Evolutionary conservation across 2,329 filamentous ascomycete species (phyloP), one percentile per base, ranked within the genome.

Genomic region (Didymellaceae sp.): DNA sequence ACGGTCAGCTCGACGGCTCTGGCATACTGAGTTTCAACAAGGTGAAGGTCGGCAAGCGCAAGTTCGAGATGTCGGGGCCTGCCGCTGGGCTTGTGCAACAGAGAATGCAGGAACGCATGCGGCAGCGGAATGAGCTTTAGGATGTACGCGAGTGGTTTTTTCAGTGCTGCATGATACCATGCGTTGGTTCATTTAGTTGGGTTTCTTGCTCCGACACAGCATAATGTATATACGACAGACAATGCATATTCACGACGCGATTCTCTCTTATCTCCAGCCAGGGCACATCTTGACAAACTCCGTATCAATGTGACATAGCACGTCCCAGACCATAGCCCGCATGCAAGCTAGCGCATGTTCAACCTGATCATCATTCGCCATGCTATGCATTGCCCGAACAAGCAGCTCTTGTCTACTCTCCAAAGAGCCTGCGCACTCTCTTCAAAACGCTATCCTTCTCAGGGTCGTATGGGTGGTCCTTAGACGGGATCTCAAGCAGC

Each of bases 371-470:
- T 46, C 48, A 43, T 42, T 41, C 28, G 35, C 39, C 42, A 45
- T 45, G 31, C 45, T 46, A 43, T 46, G 33, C 42, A 46, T 37
- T 32, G 38, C 2, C 20, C 24, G 31, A n/a, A 20, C n/a, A 13
- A 13, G 8, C 9, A 11, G 21, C 9, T n/a, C 22, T 6, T n/a
- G 20, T 13, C 72, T 84, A 92, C 78, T 92, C 86, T 60, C 86
- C 86, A 75, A 88, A 88, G 57, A 90, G 68, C 66, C 86, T 84
- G 72, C 84, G 80, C 59, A 99, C 94, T 61, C 94, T 84, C 77
- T 92, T 89, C 76, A 99, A 75, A 33, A 99, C 93, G 70, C 93
- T 97, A 75, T 99, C 94, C 80, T 99, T 99, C 77, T 99, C 94
- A 0, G 94, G 94, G 67, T 99, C 93, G 71, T 99, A 99, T 2